Evolutionary conservation across 768 basidiomycete species (phyloP), one percentile per base, ranked within the genome.

Genomic region (Royoungia palumana): DNA sequence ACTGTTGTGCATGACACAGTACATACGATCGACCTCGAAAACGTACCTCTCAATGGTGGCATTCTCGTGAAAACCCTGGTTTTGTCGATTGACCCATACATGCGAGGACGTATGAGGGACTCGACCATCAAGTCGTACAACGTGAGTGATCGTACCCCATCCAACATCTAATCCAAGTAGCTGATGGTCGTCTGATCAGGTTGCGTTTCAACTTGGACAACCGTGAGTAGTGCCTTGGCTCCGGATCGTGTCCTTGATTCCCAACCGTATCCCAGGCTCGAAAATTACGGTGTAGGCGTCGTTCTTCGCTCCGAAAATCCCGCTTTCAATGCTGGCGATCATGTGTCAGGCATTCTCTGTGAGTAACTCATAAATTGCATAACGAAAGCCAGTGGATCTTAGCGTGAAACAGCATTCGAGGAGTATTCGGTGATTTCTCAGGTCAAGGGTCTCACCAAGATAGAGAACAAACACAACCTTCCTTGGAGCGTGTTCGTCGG

Each of bases 31-130:
- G 80, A 82, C 55, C 61, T 75, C 25, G 76, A 80, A 14, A 72
- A 58, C 19, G 72, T 69, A 1, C 57, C 70, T 5, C 58, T 80
- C 22, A 59, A 73, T 25, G 76, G 76, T 2, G 77, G 76, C 1
- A 61, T 80, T 51, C 61, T 83, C 7, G 25, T 79, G 46, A 82
- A 81, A 59, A 71, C 72, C 0, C 66, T 83, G 20, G 70, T 66
- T 6, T 59, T 79, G 14, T 73, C 72, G 13, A 61, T 77, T 25
- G 78, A 80, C 51, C 78, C 78, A 0, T 80, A 74, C 49, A 46
- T 76, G 60, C 61, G 75, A 32, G 67, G 68, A 4, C 61, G 67
- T 22, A 77, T 81, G 78, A 62, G 70, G 8, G 50, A 49, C 12
- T 5, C 49, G 3, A 12, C 30, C 9, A 44, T 40, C 36, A 37